Percentiles rank a stretch among this genome's conserved stretches.
Evolutionary conservation across 352 stramenopile species (phyloP).

Genomic region (Phytophthora tubulina): DNA sequence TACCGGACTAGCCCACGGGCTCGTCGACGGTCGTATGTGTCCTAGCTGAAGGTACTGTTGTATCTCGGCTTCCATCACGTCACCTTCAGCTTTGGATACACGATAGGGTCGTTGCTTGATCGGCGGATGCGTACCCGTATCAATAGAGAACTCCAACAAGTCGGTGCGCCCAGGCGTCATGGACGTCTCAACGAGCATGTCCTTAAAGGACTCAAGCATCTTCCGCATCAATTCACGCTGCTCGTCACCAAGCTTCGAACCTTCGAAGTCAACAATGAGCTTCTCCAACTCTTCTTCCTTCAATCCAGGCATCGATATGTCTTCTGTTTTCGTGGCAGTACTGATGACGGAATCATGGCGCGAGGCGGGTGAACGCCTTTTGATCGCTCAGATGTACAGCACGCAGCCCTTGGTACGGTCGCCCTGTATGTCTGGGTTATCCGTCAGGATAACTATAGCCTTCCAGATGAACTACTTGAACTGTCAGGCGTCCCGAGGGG

Average conservation of each 20-base stretch:
- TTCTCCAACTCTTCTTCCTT: not conserved
- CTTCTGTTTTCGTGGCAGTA: too few species aligned
- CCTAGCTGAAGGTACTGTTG: not conserved
- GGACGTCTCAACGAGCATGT: conserved; percentile 13
- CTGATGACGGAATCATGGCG: too few species aligned
- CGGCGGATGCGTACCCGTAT: not conserved
- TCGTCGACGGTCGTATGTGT: not conserved
- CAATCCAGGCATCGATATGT: too few species aligned
- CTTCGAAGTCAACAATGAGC: conserved; percentile 1
- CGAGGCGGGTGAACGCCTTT: too few species aligned
- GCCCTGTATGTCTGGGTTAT: too few species aligned
- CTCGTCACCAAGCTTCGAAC: conserved; percentile 3
- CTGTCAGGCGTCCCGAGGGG: too few species aligned
- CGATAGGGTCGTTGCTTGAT: conserved; percentile 5
- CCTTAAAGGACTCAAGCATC: not conserved
- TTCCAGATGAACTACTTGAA: too few species aligned
- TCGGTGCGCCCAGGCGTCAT: conserved; percentile 5
- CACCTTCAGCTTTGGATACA: conserved; percentile 6
- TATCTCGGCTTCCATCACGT: conserved; percentile 2
- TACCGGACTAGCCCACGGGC: too few species aligned
- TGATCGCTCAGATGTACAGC: too few species aligned
- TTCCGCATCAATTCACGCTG: not conserved
- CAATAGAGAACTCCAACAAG: conserved; percentile 4
- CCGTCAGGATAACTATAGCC: too few species aligned
- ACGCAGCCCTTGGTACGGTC: too few species aligned